Evolutionary conservation across 257 asterid species (phyloP), one percentile per base, ranked within the genome.

Genomic region (Pogostemon cablin): DNA sequence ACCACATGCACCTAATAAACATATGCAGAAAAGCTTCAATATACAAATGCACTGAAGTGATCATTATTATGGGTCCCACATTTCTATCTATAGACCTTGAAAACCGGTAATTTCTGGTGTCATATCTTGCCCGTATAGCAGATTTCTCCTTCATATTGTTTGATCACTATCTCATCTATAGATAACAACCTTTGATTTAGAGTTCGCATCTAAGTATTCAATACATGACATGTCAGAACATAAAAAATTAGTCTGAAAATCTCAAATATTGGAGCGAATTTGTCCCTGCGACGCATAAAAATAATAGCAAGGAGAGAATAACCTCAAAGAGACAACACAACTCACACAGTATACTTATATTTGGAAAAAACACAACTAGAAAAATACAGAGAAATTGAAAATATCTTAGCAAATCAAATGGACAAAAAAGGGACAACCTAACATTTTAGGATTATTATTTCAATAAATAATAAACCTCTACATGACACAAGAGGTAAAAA

Each of bases 381-480:
- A 5, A 44, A 48, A 17, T 37, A 66, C 5, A 50, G 53, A 38
- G 55, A 57, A 57, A 2, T 15, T 25, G 32, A 25, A 43, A 12
- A 39, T 48, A 32, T 25, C 43, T 58, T 37, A 34, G 43, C 15
- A 67, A 74, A 74, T 67, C 47, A 41, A 65, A 47, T 66, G 12
- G 75, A 3, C 32, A 39, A 35, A 20, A 43, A 7, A n/a, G 53
- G n/a, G 60, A 66, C 15, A 57, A 68, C 42, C 25, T 40, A 6
- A 73, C 11, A 56, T 44, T 61, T 20, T 46, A 46, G 37, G 46
- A 53, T 40, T 39, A 34, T 67, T 65, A 25, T 25, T 75, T 37
- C 67, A 56, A 6, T 40, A 43, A 54, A 38, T 56, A 65, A 59
- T 52, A 54, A 48, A 63, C 76, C 72, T 66, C 40, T 67, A 60